These are phyloP conservation scores for Coemansia sp. DNA, from an alignment of 192 early-diverging fungal species.

Conservation along the genomic window DNA sequence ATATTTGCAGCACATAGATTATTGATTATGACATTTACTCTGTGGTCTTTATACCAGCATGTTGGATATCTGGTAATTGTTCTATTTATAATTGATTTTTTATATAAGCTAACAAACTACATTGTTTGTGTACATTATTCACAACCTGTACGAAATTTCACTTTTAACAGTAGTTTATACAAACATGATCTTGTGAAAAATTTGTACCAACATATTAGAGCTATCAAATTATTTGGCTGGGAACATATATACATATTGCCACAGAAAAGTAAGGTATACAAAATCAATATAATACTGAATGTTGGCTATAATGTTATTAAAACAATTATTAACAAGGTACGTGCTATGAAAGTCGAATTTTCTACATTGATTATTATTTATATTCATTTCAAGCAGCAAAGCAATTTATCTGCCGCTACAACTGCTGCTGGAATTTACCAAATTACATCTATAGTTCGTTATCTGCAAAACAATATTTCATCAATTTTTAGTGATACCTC, in stretches of 20 bases:
- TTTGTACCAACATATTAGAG: background rate
- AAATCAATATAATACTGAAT: background rate
- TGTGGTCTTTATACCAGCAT: background rate
- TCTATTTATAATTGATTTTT: background rate
- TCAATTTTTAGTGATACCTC: background rate
- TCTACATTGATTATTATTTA: no score
- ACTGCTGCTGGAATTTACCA: no score
- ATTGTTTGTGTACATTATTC: no score
- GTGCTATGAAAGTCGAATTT: no score
- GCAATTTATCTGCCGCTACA: no score
- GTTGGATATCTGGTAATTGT: background rate
- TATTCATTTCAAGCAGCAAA: no score
- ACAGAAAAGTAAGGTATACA: background rate
- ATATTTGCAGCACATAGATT: no score
- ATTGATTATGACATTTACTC: no score
- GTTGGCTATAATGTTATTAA: background rate
- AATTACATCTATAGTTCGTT: constrained; percentile 3
- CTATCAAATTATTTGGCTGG: background rate
- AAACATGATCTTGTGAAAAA: background rate
- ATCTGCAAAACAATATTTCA: background rate
- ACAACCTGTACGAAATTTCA: no score
- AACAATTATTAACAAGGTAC: no score
- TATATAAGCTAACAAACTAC: no score
- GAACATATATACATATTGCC: background rate
- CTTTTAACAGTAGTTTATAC: background rate